Evolutionary conservation across 345 rosid genomes (phyloP), one percentile per base, ranked within the genome.

Genomic region (Brassica rapa): DNA sequence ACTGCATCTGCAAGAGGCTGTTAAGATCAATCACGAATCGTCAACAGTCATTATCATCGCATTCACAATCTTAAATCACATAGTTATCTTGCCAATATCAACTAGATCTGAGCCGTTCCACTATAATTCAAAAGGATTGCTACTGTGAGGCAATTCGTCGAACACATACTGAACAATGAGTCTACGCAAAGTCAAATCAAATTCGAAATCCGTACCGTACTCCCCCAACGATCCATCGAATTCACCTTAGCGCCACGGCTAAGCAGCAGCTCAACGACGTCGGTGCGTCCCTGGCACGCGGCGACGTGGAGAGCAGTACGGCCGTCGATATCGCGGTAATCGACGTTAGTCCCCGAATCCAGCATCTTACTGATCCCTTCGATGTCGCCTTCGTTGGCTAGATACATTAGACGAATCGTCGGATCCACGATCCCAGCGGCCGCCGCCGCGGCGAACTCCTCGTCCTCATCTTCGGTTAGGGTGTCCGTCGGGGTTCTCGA

Each of bases 1-100:
- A 87, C 81, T 0, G 93, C 97, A 82, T 92, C 95, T 43, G 93
- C 93, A 71, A 92, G 93, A 82, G 95, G 97, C 97, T 92, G 91
- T 68, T 57, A 24, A 81, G 80, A 79, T 37, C 70, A 82, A 80
- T 49, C 69, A 68, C 35, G 30, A 82, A 63, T 60, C 21, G 43
- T 72, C 73, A 77, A 25, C 41, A 74, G 5, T 73, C 84, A 30
- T 14, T 37, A 63, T 35, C 3, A n/a, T 21, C 39, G 15, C 32
- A 8, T 12, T 53, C 62, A 29, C 14, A 30, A 59, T n/a, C 5
- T 24, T 23, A 30, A 11, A 30, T 3, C 77, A 49, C 4, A 14
- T 12, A 29, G 53, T 8, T 1, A 59, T 14, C 6, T 16, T 21
- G 32, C 33, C 32, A 57, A 57, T 15, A 59, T 14, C 64, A 60